Conservation (phyloP, 176 grass and related monocot genomes). For the sorghum (Sorghum bicolor) region DNA sequence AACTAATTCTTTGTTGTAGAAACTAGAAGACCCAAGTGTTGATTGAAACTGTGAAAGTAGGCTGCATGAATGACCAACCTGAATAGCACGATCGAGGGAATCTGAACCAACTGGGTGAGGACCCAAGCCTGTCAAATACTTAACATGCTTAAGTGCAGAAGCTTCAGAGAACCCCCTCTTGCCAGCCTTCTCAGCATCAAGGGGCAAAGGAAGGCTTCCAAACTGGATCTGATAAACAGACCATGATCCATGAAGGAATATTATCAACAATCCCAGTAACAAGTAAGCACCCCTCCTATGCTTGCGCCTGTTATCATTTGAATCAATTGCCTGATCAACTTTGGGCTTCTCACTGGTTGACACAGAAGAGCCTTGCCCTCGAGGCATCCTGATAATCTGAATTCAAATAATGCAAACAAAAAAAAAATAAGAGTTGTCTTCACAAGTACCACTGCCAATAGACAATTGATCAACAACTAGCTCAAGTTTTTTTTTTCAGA, state of each 20-base stretch:
- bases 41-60: not conserved
- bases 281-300: slow-evolving; percentile 60
- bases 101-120: slow-evolving; percentile 96
- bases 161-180: slow-evolving; percentile 89
- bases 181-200: slow-evolving; percentile 62
- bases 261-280: slow-evolving; percentile 62
- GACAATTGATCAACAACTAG: not conserved
- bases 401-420: not conserved
- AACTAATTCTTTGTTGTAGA: not conserved
- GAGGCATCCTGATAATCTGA: slow-evolving; percentile 39
- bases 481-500: not conserved
- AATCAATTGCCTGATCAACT: slow-evolving; percentile 13
- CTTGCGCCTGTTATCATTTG: slow-evolving; percentile 28
- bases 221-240: slow-evolving; percentile 71
- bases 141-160: slow-evolving; percentile 81
- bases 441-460: not conserved
- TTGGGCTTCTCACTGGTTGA: slow-evolving; percentile 30
- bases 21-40: not conserved
- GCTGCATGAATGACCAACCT: slow-evolving; percentile 53
- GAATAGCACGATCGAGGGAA: slow-evolving; percentile 67
- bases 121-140: slow-evolving; percentile 70
- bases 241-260: slow-evolving; percentile 86
- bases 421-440: not conserved
- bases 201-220: slow-evolving; percentile 71
- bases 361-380: slow-evolving; percentile 27